These are phyloP conservation scores for Cubamyces sp. DNA, from an alignment of 768 basidiomycete species.

Conservation along the genomic window DNA sequence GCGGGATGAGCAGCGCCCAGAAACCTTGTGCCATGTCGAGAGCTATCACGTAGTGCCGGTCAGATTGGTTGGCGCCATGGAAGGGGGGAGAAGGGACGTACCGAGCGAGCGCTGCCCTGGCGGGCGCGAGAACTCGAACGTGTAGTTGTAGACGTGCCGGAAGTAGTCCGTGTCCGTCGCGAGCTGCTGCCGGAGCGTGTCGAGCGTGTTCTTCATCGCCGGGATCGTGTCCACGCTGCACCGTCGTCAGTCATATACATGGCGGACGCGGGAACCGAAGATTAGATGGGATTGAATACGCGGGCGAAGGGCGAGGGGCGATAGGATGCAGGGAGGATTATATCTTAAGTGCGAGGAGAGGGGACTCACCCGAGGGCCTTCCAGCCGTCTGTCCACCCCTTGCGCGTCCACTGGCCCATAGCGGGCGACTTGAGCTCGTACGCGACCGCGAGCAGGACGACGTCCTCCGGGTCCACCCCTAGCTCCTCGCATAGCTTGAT, in stretches of 20 bases:
- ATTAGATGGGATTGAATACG: not conserved
- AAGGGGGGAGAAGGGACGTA: conserved; percentile 37
- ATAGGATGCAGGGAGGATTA: not conserved
- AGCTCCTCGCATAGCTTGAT: conserved; percentile 76
- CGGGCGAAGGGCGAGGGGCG: conserved; percentile 4
- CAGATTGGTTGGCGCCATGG: not conserved
- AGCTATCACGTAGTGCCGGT: conserved; percentile 42
- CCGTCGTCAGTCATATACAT: not conserved
- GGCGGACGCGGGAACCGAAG: not conserved
- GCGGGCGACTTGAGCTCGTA: conserved; percentile 77
- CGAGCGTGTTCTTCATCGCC: conserved; percentile 60
- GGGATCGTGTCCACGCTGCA: conserved; percentile 66
- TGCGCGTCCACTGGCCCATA: conserved; percentile 71
- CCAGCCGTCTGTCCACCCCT: conserved; percentile 85
- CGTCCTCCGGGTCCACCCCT: conserved; percentile 74
- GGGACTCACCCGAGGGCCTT: conserved; percentile 63
- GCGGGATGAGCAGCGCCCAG: conserved; percentile 77
- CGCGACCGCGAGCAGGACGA: conserved; percentile 80
- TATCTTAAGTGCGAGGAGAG: too few species aligned
- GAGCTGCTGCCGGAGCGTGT: conserved; percentile 59
- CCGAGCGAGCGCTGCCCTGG: conserved; percentile 84
- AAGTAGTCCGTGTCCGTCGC: conserved; percentile 72
- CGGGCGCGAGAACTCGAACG: conserved; percentile 77
- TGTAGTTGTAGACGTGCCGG: conserved; percentile 74
- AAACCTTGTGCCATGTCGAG: conserved; percentile 75